phyloP scores from a whole-genome alignment of 495 filamentous ascomycete species.

The Daldinia vernicosa region DNA sequence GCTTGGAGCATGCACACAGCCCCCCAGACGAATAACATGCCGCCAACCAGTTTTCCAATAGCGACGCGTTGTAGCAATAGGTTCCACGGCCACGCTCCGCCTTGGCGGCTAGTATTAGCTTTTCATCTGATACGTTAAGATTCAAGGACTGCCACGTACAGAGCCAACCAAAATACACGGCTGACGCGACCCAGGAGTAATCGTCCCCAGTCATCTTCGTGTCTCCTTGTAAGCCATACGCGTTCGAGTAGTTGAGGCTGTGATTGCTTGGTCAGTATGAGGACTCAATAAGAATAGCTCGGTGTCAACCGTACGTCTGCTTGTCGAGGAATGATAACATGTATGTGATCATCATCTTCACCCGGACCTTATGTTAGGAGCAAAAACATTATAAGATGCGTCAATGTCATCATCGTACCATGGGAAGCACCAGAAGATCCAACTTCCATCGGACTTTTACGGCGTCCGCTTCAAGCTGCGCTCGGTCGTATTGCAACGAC shows the following conservation, averaged over 20 bases:
- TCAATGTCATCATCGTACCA: slow-evolving; percentile 31
- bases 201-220: slow-evolving; percentile 47
- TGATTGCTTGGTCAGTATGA: neutral
- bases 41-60: slow-evolving; percentile 46
- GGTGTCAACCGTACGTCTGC: slow-evolving; percentile 42
- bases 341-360: slow-evolving; percentile 47
- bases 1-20: slow-evolving; percentile 45
- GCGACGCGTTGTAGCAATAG: slow-evolving; percentile 45
- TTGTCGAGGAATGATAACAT: slow-evolving; percentile 49
- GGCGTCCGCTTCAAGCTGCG: slow-evolving; percentile 45
- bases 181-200: slow-evolving; percentile 49
- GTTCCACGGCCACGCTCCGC: slow-evolving; percentile 49
- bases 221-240: slow-evolving; percentile 46
- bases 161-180: slow-evolving; percentile 49
- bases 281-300: slow-evolving; percentile 12
- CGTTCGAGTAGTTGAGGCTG: slow-evolving; percentile 43
- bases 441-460: slow-evolving; percentile 43
- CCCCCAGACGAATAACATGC: slow-evolving; percentile 50
- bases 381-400: neutral
- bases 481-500: slow-evolving; percentile 46
- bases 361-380: slow-evolving; percentile 19
- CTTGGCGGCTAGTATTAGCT: slow-evolving; percentile 16
- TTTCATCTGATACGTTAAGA: neutral
- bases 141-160: slow-evolving; percentile 22
- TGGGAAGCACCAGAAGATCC: slow-evolving; percentile 46